Conservation (phyloP, 2,329 filamentous ascomycete genomes). For the Fusarium succisae region DNA sequence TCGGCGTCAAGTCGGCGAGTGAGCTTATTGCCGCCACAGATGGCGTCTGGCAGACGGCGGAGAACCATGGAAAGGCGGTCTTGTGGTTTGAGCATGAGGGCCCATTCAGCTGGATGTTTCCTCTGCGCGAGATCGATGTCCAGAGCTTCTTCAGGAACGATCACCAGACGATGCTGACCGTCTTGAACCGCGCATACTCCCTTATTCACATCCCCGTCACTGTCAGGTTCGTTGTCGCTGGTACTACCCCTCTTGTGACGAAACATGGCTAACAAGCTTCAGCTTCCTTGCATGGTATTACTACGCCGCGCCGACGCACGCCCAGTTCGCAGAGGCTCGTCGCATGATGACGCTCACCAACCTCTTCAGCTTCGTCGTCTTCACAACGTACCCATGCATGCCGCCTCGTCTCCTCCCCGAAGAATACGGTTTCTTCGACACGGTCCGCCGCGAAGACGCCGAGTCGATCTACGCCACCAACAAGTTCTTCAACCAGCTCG, state of each 20-base stretch:
- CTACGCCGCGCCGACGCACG: constrained; percentile 58
- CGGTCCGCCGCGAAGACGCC: constrained; percentile 56
- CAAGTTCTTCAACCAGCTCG: constrained; percentile 66
- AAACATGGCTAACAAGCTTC: background rate
- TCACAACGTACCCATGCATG: constrained; percentile 67
- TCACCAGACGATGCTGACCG: constrained; percentile 61
- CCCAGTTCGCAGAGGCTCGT: constrained; percentile 49
- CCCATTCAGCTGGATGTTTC: constrained; percentile 61
- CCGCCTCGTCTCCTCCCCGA: constrained; percentile 64
- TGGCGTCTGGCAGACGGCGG: constrained; percentile 64
- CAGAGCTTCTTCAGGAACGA: constrained; percentile 66
- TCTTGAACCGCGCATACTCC: constrained; percentile 67
- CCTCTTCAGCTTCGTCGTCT: constrained; percentile 63
- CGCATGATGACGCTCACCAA: constrained; percentile 63
- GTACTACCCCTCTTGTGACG: background rate
- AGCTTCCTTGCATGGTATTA: constrained; percentile 73
- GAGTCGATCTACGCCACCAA: constrained; percentile 71
- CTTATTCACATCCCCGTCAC: constrained; percentile 68
- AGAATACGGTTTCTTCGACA: constrained; percentile 67
- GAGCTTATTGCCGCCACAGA: constrained; percentile 49
- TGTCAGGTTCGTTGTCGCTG: background rate
- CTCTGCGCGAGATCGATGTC: constrained; percentile 60
- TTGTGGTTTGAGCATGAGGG: constrained; percentile 64
- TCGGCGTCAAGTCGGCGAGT: constrained; percentile 39
- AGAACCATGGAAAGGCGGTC: constrained; percentile 64